A percentile compares a stretch with the other conserved stretches of the same genome.
phyloP scores from a whole-genome alignment of 1,284 basidiomycete species.

The Vanrija sp. region DNA sequence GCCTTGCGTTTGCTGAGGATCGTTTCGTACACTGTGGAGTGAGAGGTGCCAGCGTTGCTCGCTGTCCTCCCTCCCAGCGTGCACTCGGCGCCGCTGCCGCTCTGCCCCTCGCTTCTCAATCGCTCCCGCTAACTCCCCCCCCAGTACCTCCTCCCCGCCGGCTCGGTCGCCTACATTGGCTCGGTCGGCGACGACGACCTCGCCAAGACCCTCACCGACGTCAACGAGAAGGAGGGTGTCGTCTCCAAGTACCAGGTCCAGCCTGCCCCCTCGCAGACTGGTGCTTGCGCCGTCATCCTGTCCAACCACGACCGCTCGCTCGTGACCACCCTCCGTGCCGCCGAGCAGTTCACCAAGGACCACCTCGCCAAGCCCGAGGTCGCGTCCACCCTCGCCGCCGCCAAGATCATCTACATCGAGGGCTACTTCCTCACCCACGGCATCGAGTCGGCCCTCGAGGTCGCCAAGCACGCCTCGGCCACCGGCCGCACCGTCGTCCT shows the following conservation, averaged over 20 bases:
- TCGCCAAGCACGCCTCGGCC: conserved; percentile 76
- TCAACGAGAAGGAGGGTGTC: conserved; percentile 90
- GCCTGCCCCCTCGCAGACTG: conserved; percentile 75
- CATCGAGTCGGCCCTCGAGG: conserved; percentile 64
- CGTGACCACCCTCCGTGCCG: conserved; percentile 83
- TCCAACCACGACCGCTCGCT: conserved; percentile 91
- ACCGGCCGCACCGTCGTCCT: conserved; percentile 79
- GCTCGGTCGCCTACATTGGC: conserved; percentile 91
- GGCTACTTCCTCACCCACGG: conserved; percentile 98
- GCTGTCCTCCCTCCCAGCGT: no score
- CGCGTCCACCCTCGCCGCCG: conserved; percentile 70
- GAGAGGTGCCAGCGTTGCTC: no score
- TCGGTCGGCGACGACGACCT: conserved; percentile 90
- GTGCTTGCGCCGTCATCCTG: conserved; percentile 94
- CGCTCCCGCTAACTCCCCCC: neutral
- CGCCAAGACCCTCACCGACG: conserved; percentile 82
- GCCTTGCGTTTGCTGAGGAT: no score
- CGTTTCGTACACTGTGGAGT: no score
- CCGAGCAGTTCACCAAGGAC: conserved; percentile 78
- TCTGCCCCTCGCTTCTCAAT: neutral
- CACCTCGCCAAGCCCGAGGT: conserved; percentile 77
- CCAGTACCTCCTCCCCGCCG: conserved; percentile 82
- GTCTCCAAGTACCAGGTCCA: conserved; percentile 85
- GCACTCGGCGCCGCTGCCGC: no score
- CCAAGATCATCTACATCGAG: conserved; percentile 89